Conservation (phyloP, 2,329 filamentous ascomycete species). For the Aspergillus amoenus region DNA sequence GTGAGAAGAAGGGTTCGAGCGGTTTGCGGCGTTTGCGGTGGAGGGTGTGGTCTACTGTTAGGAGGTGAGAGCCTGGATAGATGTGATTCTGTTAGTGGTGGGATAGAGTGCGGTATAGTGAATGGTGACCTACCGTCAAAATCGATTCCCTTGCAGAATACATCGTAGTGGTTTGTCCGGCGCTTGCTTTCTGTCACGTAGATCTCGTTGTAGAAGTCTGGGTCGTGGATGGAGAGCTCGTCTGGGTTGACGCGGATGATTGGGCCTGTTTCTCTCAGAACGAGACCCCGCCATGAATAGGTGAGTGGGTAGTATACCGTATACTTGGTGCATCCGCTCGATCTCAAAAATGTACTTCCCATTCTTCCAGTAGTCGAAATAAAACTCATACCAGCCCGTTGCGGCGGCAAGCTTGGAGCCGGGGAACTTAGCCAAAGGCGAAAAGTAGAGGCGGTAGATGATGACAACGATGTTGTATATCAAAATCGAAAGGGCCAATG, state of each 20-base stretch:
- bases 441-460: slow-evolving; percentile 35
- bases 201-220: slow-evolving; percentile 33
- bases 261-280: slow-evolving; percentile 22
- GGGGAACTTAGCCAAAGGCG: slow-evolving; percentile 33
- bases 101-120: neutral
- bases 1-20: slow-evolving; percentile 7
- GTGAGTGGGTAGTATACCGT: slow-evolving; percentile 24
- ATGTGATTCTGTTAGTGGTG: too few relatives aligned
- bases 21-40: slow-evolving; percentile 2
- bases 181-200: slow-evolving; percentile 22
- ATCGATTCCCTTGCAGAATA: neutral
- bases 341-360: slow-evolving; percentile 37
- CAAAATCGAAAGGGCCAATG: too few relatives aligned
- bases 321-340: slow-evolving; percentile 33
- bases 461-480: neutral
- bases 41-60: neutral
- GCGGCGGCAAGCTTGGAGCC: slow-evolving; percentile 34
- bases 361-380: slow-evolving; percentile 32
- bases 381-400: slow-evolving; percentile 33
- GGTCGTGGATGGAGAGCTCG: slow-evolving; percentile 36
- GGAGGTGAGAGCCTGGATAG: neutral
- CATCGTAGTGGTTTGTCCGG: neutral
- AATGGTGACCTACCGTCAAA: neutral
- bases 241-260: slow-evolving; percentile 36
- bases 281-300: neutral